phyloP scores from a whole-genome alignment of 2,329 filamentous ascomycete species.

The Phyllosticta capitalensis region DNA sequence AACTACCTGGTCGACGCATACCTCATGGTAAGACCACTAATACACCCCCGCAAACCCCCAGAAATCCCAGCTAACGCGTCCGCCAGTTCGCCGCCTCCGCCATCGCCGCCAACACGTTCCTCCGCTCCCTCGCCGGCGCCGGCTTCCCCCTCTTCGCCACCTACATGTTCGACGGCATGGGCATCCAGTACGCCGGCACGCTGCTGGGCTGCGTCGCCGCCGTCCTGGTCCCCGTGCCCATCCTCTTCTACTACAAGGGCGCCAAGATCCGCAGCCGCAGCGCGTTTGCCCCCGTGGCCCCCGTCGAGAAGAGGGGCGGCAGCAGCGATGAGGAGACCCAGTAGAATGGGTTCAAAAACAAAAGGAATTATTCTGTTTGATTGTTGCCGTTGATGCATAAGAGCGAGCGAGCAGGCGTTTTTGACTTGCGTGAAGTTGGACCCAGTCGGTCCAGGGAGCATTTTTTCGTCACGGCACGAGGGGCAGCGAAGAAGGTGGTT shows the following conservation, averaged over 20 bases:
- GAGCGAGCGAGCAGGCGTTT: no score
- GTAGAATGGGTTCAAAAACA: neutral
- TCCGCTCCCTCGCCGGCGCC: conserved; percentile 41
- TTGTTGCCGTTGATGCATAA: no score
- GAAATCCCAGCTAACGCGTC: conserved; percentile 10
- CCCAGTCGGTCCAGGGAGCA: no score
- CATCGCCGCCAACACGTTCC: conserved; percentile 47
- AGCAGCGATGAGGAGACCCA: neutral
- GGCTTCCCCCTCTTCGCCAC: conserved; percentile 46
- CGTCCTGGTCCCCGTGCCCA: conserved; percentile 34
- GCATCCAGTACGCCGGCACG: conserved; percentile 39
- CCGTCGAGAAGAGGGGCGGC: neutral
- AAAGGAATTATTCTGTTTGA: neutral
- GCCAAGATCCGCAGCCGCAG: conserved; percentile 34
- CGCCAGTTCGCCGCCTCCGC: conserved; percentile 39
- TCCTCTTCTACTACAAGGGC: conserved; percentile 36
- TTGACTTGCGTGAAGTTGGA: no score
- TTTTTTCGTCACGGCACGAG: neutral
- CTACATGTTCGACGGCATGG: conserved; percentile 47
- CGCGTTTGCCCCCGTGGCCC: conserved; percentile 31
- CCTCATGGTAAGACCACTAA: conserved; percentile 30
- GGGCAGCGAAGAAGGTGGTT: neutral
- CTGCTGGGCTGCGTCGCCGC: conserved; percentile 36
- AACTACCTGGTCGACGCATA: conserved; percentile 54
- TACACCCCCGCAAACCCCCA: conserved; percentile 14